Evolutionary conservation across 2,329 filamentous ascomycete species (phyloP).

Genomic region (Clarireedia monteithiana): DNA sequence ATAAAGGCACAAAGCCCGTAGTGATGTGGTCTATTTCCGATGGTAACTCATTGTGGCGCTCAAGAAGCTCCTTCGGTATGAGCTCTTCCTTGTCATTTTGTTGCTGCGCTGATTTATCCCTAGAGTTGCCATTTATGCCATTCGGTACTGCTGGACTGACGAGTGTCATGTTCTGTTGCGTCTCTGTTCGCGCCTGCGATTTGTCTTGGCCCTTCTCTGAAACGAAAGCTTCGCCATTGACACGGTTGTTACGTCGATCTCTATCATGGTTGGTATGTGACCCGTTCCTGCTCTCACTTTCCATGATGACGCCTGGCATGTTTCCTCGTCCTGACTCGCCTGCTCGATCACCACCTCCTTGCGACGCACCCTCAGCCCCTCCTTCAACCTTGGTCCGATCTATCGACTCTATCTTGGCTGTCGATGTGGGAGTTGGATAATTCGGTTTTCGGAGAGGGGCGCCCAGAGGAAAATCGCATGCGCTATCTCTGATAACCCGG

Average conservation of each 20-base stretch:
- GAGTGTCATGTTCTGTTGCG: conserved; percentile 24
- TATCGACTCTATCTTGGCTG: conserved; percentile 31
- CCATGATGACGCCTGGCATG: conserved; percentile 51
- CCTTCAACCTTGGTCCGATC: conserved; percentile 20
- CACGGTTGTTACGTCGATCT: conserved; percentile 37
- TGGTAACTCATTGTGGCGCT: conserved; percentile 50
- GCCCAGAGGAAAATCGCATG: conserved; percentile 23
- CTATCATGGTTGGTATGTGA: conserved; percentile 49
- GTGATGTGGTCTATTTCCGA: conserved; percentile 64
- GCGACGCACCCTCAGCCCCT: conserved; percentile 22
- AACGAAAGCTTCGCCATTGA: conserved; percentile 33
- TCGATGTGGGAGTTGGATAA: conserved; percentile 11
- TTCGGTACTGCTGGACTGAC: conserved; percentile 22
- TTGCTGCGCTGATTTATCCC: conserved; percentile 14
- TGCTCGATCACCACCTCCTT: conserved; percentile 22
- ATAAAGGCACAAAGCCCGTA: conserved; percentile 67
- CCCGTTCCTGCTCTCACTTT: conserved; percentile 45
- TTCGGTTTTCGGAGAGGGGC: conserved; percentile 10
- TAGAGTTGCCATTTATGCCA: conserved; percentile 23
- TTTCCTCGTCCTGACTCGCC: conserved; percentile 20
- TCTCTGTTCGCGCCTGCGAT: conserved; percentile 22
- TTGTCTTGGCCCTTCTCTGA: conserved; percentile 32
- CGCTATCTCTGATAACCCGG: conserved; percentile 21
- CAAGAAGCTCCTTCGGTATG: conserved; percentile 22
- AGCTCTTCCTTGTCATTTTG: conserved; percentile 13